phyloP scores from a whole-genome alignment of 169 alveolate species.

The Sarcocystis neurona region DNA sequence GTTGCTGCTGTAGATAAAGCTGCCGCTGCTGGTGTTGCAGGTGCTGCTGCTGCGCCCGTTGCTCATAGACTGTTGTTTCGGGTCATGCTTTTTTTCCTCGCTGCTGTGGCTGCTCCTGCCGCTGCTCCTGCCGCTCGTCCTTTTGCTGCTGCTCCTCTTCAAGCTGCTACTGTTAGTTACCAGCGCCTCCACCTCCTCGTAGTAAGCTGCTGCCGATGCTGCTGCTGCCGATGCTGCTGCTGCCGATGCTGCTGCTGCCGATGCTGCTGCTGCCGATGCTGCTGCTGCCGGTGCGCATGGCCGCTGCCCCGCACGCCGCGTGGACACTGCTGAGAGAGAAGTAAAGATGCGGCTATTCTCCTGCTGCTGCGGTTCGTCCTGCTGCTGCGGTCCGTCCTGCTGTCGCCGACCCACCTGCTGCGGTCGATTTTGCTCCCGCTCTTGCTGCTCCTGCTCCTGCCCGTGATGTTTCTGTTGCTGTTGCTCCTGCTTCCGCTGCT shows the following conservation, averaged over 20 bases:
- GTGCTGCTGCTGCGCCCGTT: not conserved
- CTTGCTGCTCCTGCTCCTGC: not conserved
- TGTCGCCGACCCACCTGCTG: conserved; percentile 16
- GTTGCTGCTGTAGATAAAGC: conserved; percentile 48
- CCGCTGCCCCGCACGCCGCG: too few relatives aligned
- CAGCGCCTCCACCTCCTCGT: not conserved
- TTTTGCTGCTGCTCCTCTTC: not conserved
- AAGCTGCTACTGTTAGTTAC: conserved; percentile 19
- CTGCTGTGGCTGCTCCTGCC: not conserved
- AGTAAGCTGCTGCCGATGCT: not conserved
- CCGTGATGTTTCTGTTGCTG: not conserved
- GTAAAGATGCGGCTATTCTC: too few relatives aligned
- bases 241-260: not conserved
- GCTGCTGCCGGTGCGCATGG: too few relatives aligned
- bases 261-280: conserved; percentile 5
- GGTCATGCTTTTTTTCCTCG: not conserved
- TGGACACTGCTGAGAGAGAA: too few relatives aligned
- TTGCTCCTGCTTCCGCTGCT: conserved; percentile 8
- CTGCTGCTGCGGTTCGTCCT: too few relatives aligned
- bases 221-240: conserved; percentile 25
- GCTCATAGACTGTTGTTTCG: not conserved
- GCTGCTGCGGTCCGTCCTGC: too few relatives aligned
- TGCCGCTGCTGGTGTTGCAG: conserved; percentile 21
- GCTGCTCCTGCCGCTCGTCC: not conserved
- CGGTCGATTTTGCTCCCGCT: not conserved